phyloP scores from a whole-genome alignment of 345 rosid genomes.

The Populus alba region DNA sequence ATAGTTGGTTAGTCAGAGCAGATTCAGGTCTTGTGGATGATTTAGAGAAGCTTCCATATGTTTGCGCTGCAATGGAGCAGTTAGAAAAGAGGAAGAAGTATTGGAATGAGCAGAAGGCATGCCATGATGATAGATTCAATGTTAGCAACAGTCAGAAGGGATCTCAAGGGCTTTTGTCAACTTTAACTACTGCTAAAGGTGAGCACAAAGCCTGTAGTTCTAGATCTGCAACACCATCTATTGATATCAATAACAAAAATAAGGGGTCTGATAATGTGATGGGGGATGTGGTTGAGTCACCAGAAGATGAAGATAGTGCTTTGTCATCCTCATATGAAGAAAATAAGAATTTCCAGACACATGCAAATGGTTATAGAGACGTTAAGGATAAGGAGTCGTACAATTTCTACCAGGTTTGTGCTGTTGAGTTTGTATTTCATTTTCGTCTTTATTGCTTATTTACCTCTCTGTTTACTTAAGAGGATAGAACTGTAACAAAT shows the following conservation, averaged over 20 bases:
- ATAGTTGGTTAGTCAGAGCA: constrained; percentile 79
- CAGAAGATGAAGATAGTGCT: constrained; percentile 33
- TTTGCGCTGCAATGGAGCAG: constrained; percentile 79
- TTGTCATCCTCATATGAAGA: constrained; percentile 47
- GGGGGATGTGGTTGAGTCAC: constrained; percentile 28
- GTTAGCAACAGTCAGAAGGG: constrained; percentile 24
- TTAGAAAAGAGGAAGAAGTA: constrained; percentile 66
- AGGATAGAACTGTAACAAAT: background rate
- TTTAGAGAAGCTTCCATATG: constrained; percentile 86
- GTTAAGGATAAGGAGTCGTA: constrained; percentile 54
- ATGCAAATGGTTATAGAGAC: constrained; percentile 36
- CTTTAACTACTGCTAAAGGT: constrained; percentile 31
- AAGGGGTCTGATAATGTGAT: constrained; percentile 25
- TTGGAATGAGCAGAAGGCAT: constrained; percentile 65
- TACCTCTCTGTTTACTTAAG: background rate
- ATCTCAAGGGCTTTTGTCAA: constrained; percentile 16
- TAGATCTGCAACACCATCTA: constrained; percentile 18
- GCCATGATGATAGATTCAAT: constrained; percentile 23
- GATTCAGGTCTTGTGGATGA: constrained; percentile 92
- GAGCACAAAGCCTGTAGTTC: constrained; percentile 20
- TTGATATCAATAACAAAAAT: constrained; percentile 29
- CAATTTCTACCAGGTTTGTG: constrained; percentile 83
- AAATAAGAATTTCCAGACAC: constrained; percentile 29
- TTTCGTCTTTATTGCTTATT: background rate
- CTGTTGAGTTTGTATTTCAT: background rate